Base-by-base conservation (phyloP, 176 grass and related monocot genomes). In the Pharus latifolius region DNA sequence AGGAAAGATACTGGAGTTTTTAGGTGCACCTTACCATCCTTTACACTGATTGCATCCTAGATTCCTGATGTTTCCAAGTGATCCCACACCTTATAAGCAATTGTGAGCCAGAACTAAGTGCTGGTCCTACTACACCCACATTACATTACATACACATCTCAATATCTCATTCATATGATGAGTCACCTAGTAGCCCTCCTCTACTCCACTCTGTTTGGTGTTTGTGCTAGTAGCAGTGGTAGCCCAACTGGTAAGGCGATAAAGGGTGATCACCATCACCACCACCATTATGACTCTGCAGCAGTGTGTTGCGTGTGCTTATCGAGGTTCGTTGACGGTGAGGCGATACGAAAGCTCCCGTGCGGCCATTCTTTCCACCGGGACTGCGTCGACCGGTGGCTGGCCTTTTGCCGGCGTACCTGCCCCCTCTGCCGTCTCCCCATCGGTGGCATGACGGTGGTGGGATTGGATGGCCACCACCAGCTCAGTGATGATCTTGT, bases 401-500 rank as follows among this genome's bases (percentile, higher is more conserved):
- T 96, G 73, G 80, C 68, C 22, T 50, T 83, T n/a, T 83, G 83
- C 77, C 79, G 67, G 25, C 75, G 80, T 67, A 96, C 87, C 7
- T 96, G 87, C 67, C 87, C 91, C 22, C 87, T 96, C 69, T 90
- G 91, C 77, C 83, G 91, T 37, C 63, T 87, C 29, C 79, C 78
- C 15, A 40, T 96, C 32, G 79, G 54, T 22, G 49, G 26, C 54
- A n/a, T 49, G 13, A 42, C 19, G 14, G 1, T 30, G 5, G 17
- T 53, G 6, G 72, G 42, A 35, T 17, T 50, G 14, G 74, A 65
- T 3, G 67, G 83, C 22, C 63, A 82, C 8, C 68, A 85, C 28
- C 71, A 87, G 62, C 76, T 87, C 50, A 70, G 74, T 29, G 91
- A 90, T 52, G 91, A 96, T 63, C 59, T 90, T 7, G 72, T 79